Percentiles rank a stretch among this genome's conserved stretches.
Evolutionary conservation across 768 basidiomycete species (phyloP).

Genomic region (Termitomyces sp.): DNA sequence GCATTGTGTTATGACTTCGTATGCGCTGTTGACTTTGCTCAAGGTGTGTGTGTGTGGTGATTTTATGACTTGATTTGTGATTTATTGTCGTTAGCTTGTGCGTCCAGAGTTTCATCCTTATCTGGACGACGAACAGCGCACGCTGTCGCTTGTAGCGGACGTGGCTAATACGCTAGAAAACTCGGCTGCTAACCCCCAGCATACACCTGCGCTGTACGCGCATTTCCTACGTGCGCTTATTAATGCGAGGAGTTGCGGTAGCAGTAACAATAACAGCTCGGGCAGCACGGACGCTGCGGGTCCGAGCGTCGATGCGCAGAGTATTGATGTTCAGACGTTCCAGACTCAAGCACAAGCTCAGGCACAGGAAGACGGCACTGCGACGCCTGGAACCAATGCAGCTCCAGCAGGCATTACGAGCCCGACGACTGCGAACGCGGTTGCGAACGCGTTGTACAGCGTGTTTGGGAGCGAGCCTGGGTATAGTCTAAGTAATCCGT

Average conservation of each 20-base stretch:
- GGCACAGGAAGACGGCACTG: background rate
- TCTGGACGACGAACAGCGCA: constrained; percentile 70
- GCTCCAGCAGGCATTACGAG: background rate
- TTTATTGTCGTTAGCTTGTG: constrained; percentile 50
- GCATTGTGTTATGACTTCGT: constrained; percentile 88
- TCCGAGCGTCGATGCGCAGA: background rate
- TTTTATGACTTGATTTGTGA: too few relatives aligned
- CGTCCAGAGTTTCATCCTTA: constrained; percentile 81
- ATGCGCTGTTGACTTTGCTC: constrained; percentile 87
- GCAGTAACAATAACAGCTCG: background rate
- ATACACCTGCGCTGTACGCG: constrained; percentile 90
- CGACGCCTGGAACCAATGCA: too few relatives aligned
- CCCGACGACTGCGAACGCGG: background rate
- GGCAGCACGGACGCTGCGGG: too few relatives aligned
- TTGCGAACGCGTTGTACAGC: background rate
- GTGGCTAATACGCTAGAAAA: constrained; percentile 78
- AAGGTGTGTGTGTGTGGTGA: constrained; percentile 54
- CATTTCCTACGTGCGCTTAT: constrained; percentile 78
- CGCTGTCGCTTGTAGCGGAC: constrained; percentile 69
- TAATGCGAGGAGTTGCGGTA: constrained; percentile 43
- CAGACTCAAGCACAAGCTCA: background rate
- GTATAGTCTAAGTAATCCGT: constrained; percentile 43
- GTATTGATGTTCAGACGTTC: background rate
- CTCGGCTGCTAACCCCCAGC: constrained; percentile 72
- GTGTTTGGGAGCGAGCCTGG: constrained; percentile 23